Evolutionary conservation across 2,329 filamentous ascomycete species (phyloP), one percentile per base, ranked within the genome.

Genomic region (Paracorniculantispora psalliotae): DNA sequence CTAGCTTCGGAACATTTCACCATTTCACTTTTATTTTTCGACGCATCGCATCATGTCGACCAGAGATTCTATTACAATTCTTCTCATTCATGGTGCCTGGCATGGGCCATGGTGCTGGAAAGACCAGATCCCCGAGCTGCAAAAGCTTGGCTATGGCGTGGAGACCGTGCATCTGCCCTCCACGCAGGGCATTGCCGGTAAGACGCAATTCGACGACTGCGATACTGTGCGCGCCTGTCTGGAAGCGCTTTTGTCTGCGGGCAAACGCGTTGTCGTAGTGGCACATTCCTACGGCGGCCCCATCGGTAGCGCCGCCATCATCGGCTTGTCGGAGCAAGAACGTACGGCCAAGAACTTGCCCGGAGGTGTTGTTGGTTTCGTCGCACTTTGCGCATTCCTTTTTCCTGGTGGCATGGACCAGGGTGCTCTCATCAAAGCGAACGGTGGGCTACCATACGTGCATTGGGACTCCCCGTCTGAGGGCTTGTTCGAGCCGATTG

Each of bases 261-360:
- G 72, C 17, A 74, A 75, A 48, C 68, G 78, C 28, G 70, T 80
- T 15, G 63, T 79, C 0, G 69, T 79, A 2, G 63, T 75, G 5
- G 68, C 71, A 4, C 77, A 80, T 61, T 78, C 73, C 2, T 79
- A 77, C 66, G 72, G 73, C n/a, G 77, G 77, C 15, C 65, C 76
- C 1, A 67, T 77, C 1, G 72, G 69, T 8, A 37, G 46, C 54
- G 44, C 46, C 13, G 54, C 46, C 33, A 25, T 57, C 25, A 9
- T 41, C 23, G 46, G 54, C 8, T 35, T 49, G 4, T 57, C 54
- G 12, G 35, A 43, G 9, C 19, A 13, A 4, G 19, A 57, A 25
- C 54, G 54, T 6, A 23, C 44, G n/a, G 17, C n/a, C 23, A 44
- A 28, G 25, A 13, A 21, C 1, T 9, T 49, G 13, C 15, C 41